Evolutionary conservation across 495 filamentous ascomycete genomes (phyloP), one percentile per base, ranked within the genome.

Genomic region (Tuber indicum): DNA sequence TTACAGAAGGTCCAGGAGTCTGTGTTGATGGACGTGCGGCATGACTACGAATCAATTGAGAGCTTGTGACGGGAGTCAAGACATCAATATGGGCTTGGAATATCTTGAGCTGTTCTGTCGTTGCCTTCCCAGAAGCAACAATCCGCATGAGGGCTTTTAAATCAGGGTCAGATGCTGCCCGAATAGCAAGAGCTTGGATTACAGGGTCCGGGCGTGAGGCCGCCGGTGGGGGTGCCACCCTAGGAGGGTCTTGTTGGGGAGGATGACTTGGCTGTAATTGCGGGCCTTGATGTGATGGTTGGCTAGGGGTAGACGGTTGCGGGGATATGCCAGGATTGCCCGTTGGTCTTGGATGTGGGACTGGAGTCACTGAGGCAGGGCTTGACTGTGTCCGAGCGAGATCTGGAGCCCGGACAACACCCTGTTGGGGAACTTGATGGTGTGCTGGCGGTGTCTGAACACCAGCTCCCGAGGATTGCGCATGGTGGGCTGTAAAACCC

Each of bases 81-180:
- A 94, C 91, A 81, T 97, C 93, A 77, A 99, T 98, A 74, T 98
- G 94, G 71, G 88, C 86, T 83, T 99, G 96, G 82, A 99, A 99
- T 76, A 90, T 88, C 75, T 91, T 91, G 21, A 99, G 87, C 80
- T 98, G 93, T 46, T 91, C 88, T 72, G 89, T 89, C 3, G 89
- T 88, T 3, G 96, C 96, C 75, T 93, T 90, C 36, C 94, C 96
- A 41, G 92, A 91, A 7, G 96, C 96, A 14, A 99, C 96, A 19
- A 94, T 90, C 81, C 93, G 92, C 96, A 99, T 99, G 17, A 99
- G 87, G n/a, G 91, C 90, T 81, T 97, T 94, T n/a, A 99, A 87
- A 71, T 94, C 89, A 3, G 92, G 91, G 83, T 99, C 92, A 26
- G 91, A 90, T 1, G 92, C 92, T 23, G 96, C 96, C 80, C 90